Percentiles rank a stretch among this genome's conserved stretches.
phyloP scores from a whole-genome alignment of 140 eudicot genomes.

The Stevia rebaudiana region DNA sequence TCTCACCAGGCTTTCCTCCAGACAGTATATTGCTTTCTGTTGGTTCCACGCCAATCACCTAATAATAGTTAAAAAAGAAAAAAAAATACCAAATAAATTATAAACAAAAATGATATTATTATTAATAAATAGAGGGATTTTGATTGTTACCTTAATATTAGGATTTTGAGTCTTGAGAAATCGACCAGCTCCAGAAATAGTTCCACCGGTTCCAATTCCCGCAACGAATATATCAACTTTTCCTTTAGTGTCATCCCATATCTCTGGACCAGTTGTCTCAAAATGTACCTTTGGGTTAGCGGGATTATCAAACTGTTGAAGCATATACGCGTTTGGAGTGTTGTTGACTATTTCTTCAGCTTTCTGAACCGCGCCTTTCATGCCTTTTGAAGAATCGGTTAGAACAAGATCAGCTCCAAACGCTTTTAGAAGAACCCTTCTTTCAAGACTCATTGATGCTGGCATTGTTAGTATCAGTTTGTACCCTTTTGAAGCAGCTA shows the following conservation, averaged over 20 bases:
- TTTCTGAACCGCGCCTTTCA: constrained; percentile 95
- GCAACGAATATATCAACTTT: constrained; percentile 95
- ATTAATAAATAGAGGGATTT: not conserved
- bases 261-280: constrained; percentile 99
- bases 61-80: not conserved
- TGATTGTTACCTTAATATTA: constrained; percentile 47
- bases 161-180: constrained; percentile 72
- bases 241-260: constrained; percentile 98
- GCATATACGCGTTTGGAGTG: constrained; percentile 90
- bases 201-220: constrained; percentile 98
- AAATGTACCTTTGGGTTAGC: constrained; percentile 96
- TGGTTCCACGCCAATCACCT: constrained; percentile 98
- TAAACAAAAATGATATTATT: not conserved
- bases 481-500: constrained; percentile 96
- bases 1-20: constrained; percentile 97
- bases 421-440: constrained; percentile 94
- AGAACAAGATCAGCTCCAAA: constrained; percentile 97
- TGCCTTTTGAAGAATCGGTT: constrained; percentile 92
- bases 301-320: constrained; percentile 97
- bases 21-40: constrained; percentile 88
- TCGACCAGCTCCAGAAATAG: constrained; percentile 84
- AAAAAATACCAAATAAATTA: not conserved
- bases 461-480: constrained; percentile 95
- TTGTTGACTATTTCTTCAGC: constrained; percentile 80
- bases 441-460: constrained; percentile 96